Conservation (phyloP, 768 basidiomycete genomes). For the Gymnopilus junonius region DNA sequence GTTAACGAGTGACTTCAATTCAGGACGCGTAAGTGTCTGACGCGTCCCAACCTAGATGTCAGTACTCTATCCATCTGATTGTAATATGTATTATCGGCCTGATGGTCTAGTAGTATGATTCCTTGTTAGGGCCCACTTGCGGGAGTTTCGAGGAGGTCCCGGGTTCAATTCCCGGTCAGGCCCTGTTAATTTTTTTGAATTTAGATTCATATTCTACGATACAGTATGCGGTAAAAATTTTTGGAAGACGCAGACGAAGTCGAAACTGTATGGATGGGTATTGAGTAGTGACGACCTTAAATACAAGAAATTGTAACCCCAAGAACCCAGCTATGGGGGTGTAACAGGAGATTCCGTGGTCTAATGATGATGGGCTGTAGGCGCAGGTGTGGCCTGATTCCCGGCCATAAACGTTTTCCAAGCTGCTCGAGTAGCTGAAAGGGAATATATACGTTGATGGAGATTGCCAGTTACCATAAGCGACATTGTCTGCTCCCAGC, state of each 20-base stretch:
- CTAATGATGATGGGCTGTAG: background rate
- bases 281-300: background rate
- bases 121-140: slow-evolving; percentile 53
- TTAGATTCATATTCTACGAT: background rate
- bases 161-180: slow-evolving; percentile 89
- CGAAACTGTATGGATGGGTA: background rate
- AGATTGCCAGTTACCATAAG: slow-evolving; percentile 53
- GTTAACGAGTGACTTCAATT: slow-evolving; percentile 10
- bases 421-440: slow-evolving; percentile 54
- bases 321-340: background rate
- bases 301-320: background rate
- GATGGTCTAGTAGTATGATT: slow-evolving; percentile 65
- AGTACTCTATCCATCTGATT: background rate
- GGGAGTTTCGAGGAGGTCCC: slow-evolving; percentile 73
- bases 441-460: slow-evolving; percentile 60
- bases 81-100: slow-evolving; percentile 34
- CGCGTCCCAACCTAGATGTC: slow-evolving; percentile 33
- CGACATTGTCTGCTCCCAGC: slow-evolving; percentile 60
- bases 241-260: background rate
- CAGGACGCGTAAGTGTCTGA: slow-evolving; percentile 44
- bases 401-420: slow-evolving; percentile 53
- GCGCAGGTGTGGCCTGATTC: slow-evolving; percentile 6
- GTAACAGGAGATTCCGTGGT: background rate
- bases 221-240: background rate
- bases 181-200: slow-evolving; percentile 36